Evolutionary conservation across 352 stramenopile genomes (phyloP).

Genomic region (Pythium sp.): DNA sequence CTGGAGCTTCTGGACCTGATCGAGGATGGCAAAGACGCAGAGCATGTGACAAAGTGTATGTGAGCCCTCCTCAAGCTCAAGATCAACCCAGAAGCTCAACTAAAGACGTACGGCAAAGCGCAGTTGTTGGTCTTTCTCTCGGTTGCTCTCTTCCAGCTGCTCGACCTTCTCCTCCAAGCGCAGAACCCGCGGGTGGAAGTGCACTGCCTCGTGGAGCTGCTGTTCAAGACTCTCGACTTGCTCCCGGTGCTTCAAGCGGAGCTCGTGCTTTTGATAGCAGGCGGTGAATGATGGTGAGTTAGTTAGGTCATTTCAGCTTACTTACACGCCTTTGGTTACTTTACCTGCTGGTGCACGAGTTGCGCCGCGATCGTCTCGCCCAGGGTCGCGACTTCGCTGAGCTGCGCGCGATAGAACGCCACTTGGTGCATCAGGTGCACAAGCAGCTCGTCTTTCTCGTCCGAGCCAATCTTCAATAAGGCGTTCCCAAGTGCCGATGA

Average conservation of each 20-base stretch:
- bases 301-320: too few species aligned
- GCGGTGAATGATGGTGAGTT: not conserved
- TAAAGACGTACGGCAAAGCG: constrained; percentile 41
- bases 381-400: constrained; percentile 44
- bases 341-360: constrained; percentile 65
- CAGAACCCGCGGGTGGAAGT: constrained; percentile 50
- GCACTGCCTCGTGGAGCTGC: constrained; percentile 41
- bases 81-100: not conserved
- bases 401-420: constrained; percentile 32
- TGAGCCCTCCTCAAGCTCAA: not conserved
- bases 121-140: constrained; percentile 58
- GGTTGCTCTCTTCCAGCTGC: constrained; percentile 36
- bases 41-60: not conserved
- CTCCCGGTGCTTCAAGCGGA: constrained; percentile 44
- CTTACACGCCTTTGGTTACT: too few species aligned
- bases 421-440: constrained; percentile 47
- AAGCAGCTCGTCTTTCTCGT: constrained; percentile 58
- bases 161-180: constrained; percentile 39
- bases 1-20: constrained; percentile 68
- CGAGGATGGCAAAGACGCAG: not conserved
- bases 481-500: constrained; percentile 13
- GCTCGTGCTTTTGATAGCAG: constrained; percentile 37
- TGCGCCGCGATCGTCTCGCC: constrained; percentile 66
- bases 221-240: constrained; percentile 38
- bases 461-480: constrained; percentile 47